Conservation (phyloP, 352 stramenopile genomes). For the Phytophthora sojae region DNA sequence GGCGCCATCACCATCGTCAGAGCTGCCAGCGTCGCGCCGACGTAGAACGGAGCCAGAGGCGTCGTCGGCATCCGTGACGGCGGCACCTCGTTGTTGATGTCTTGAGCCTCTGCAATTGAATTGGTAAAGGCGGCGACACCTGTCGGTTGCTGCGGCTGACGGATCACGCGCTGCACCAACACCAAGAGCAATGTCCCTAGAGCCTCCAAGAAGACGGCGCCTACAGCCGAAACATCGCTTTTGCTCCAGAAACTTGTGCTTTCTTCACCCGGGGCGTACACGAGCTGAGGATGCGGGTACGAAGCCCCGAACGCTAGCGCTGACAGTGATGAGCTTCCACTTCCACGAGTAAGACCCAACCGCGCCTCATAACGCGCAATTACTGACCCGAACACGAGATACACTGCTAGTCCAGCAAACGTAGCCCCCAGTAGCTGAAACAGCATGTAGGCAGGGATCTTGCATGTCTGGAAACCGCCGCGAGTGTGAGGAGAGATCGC, state of each 20-base stretch:
- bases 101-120: slow-evolving; percentile 6
- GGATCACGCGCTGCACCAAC: slow-evolving; percentile 65
- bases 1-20: slow-evolving; percentile 66
- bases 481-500: slow-evolving; percentile 42
- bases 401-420: slow-evolving; percentile 47
- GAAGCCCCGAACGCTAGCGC: slow-evolving; percentile 77
- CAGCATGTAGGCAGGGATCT: slow-evolving; percentile 64
- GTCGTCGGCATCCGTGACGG: slow-evolving; percentile 18
- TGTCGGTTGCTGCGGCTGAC: slow-evolving; percentile 36
- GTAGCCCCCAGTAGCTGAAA: slow-evolving; percentile 70
- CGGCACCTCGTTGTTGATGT: slow-evolving; percentile 13
- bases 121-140: slow-evolving; percentile 26
- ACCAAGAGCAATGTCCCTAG: slow-evolving; percentile 69
- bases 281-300: slow-evolving; percentile 64
- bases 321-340: slow-evolving; percentile 53
- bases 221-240: slow-evolving; percentile 42
- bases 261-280: slow-evolving; percentile 17
- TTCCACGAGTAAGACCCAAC: slow-evolving; percentile 43
- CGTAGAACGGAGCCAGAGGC: slow-evolving; percentile 49
- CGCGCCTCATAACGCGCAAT: slow-evolving; percentile 62
- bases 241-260: slow-evolving; percentile 12
- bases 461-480: slow-evolving; percentile 41
- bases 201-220: slow-evolving; percentile 63
- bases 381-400: slow-evolving; percentile 53
- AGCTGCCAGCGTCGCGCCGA: slow-evolving; percentile 57